Conservation (phyloP, 2,329 filamentous ascomycete species). For the Colletotrichum ledebouriae region DNA sequence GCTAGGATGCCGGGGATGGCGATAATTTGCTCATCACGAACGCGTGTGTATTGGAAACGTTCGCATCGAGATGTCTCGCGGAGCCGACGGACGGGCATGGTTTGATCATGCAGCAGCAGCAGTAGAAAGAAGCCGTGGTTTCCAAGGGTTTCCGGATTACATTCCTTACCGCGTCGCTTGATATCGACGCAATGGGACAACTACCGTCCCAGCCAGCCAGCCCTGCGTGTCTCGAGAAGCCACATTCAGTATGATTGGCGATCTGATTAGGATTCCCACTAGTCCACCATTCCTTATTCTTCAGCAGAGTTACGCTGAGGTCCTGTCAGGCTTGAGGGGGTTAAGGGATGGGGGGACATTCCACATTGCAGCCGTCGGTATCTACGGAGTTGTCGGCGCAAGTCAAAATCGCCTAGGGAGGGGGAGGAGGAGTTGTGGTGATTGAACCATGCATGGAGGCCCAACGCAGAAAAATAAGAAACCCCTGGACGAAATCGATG, state of each 20-base stretch:
- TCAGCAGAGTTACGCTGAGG: constrained; percentile 29
- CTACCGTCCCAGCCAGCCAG: constrained; percentile 4
- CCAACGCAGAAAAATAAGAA: background rate
- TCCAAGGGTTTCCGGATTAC: background rate
- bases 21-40: too few relatives aligned
- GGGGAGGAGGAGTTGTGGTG: too few relatives aligned
- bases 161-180: background rate
- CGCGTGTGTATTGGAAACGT: too few relatives aligned
- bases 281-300: constrained; percentile 2
- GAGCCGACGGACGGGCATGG: background rate
- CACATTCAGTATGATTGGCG: background rate
- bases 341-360: too few relatives aligned
- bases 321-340: too few relatives aligned
- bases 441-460: too few relatives aligned
- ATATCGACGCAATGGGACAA: background rate
- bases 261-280: background rate
- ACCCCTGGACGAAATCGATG: constrained; percentile 13
- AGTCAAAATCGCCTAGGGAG: background rate
- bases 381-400: background rate
- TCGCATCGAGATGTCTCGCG: too few relatives aligned
- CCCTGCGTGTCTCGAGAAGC: background rate
- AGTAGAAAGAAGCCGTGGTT: background rate
- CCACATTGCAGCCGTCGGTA: too few relatives aligned
- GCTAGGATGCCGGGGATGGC: too few relatives aligned
- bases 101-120: too few relatives aligned